phyloP scores from a whole-genome alignment of 1,284 basidiomycete species.

The Coniferiporia weirii region DNA sequence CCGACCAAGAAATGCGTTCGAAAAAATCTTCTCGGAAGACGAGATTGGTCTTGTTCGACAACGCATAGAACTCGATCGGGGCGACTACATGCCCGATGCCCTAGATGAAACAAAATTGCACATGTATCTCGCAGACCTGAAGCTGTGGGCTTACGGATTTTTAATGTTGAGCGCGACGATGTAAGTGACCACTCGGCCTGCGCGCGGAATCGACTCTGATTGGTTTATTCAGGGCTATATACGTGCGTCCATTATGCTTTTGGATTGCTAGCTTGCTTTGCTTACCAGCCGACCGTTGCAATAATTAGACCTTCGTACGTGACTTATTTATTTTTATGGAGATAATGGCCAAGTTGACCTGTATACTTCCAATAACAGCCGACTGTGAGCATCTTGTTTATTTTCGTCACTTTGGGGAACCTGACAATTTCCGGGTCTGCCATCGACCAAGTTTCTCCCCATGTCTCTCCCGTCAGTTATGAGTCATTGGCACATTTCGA shows the following conservation, averaged over 20 bases:
- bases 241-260: background rate
- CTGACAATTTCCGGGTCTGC: background rate
- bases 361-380: background rate
- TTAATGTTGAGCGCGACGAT: conserved; percentile 26
- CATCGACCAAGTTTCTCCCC: conserved; percentile 1
- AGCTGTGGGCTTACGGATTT: conserved; percentile 37
- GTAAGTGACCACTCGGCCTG: conserved; percentile 18
- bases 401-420: background rate
- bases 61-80: conserved; percentile 37
- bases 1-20: conserved; percentile 24
- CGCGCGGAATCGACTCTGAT: background rate
- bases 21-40: conserved; percentile 34
- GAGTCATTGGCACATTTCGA: background rate
- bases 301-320: too few relatives aligned
- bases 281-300: too few relatives aligned
- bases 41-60: conserved; percentile 32
- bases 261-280: too few relatives aligned
- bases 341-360: too few relatives aligned
- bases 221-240: background rate
- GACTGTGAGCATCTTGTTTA: background rate
- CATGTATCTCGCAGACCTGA: conserved; percentile 31
- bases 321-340: too few relatives aligned
- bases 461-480: conserved; percentile 5
- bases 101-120: conserved; percentile 30
- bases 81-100: conserved; percentile 33